These are phyloP conservation scores for Axilococcus clingmanii DNA, from an alignment of 139 green algal genomes.

Conservation along the genomic window DNA sequence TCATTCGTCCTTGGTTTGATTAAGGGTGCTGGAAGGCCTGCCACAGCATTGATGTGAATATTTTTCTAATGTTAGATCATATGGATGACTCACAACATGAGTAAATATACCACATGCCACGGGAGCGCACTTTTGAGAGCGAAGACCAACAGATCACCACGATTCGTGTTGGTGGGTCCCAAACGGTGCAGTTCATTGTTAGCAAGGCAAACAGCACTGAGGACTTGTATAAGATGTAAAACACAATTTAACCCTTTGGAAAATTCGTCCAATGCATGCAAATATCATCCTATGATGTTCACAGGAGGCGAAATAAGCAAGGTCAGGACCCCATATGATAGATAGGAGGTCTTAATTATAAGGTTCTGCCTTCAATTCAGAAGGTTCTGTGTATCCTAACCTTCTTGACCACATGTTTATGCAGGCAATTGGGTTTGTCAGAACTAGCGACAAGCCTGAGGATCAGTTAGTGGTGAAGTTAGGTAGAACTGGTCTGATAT, in stretches of 20 bases:
- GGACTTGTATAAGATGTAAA: conserved; percentile 45
- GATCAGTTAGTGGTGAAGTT: conserved; percentile 33
- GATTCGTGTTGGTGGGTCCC: too few species aligned
- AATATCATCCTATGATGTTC: conserved; percentile 44
- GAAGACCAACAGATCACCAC: too few species aligned
- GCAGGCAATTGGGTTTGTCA: conserved; percentile 46
- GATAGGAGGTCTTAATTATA: conserved; percentile 2
- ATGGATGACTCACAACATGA: too few species aligned
- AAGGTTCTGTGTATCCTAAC: background rate
- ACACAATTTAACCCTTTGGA: conserved; percentile 30
- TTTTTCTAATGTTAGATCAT: too few species aligned
- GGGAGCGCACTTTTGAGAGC: too few species aligned
- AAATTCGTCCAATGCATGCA: conserved; percentile 29
- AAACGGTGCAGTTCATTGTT: too few species aligned
- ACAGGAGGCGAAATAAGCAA: conserved; percentile 48
- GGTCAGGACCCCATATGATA: conserved; percentile 1
- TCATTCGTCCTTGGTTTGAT: too few species aligned
- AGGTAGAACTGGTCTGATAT: conserved; percentile 40
- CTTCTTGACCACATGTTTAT: too few species aligned
- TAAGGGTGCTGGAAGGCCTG: too few species aligned
- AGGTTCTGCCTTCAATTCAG: background rate
- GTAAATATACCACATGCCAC: too few species aligned
- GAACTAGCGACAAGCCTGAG: conserved; percentile 28
- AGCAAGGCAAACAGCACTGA: conserved; percentile 3
- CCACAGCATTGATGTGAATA: too few species aligned